A percentile compares a stretch with the other conserved stretches of the same genome.
Conservation (phyloP, 192 early-diverging fungal genomes). For the Coemansia sp. region DNA sequence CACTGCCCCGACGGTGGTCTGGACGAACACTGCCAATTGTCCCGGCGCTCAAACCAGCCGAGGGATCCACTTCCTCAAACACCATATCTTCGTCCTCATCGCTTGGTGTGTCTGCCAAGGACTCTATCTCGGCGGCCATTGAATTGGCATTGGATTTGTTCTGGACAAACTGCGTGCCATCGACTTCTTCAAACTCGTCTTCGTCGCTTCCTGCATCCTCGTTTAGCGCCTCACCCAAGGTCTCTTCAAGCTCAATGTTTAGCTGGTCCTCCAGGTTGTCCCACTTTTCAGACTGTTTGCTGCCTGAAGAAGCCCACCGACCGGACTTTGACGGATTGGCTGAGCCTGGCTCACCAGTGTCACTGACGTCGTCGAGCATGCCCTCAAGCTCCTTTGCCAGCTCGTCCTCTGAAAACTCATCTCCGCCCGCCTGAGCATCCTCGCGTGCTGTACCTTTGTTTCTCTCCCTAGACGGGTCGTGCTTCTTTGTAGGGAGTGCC, state of each 20-base stretch:
- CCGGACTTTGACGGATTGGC: not conserved
- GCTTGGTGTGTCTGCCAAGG: slow-evolving; percentile 10
- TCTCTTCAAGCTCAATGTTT: slow-evolving; percentile 21
- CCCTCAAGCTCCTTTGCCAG: slow-evolving; percentile 47
- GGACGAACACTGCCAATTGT: not conserved
- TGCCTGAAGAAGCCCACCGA: slow-evolving; percentile 5
- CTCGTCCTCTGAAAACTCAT: slow-evolving; percentile 32
- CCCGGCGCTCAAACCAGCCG: slow-evolving; percentile 1
- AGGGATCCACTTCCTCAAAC: slow-evolving; percentile 38
- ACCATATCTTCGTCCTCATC: slow-evolving; percentile 28
- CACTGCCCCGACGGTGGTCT: not conserved
- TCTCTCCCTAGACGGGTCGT: slow-evolving; percentile 8
- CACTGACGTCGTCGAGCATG: slow-evolving; percentile 32
- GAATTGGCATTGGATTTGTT: not conserved
- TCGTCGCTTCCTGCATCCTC: slow-evolving; percentile 31
- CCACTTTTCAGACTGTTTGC: not conserved
- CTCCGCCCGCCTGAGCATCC: not conserved
- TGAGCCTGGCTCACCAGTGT: slow-evolving; percentile 10
- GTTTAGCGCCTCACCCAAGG: slow-evolving; percentile 18
- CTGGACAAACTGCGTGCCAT: slow-evolving; percentile 16
- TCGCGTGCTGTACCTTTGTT: not conserved
- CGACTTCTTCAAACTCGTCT: slow-evolving; percentile 47
- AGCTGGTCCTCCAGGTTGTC: slow-evolving; percentile 23
- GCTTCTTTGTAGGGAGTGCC: slow-evolving; percentile 22
- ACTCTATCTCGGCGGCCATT: slow-evolving; percentile 8